A percentile compares a stretch with the other conserved stretches of the same genome.
phyloP scores from a whole-genome alignment of 106 monocot species.

The Dendrobium nobile region DNA sequence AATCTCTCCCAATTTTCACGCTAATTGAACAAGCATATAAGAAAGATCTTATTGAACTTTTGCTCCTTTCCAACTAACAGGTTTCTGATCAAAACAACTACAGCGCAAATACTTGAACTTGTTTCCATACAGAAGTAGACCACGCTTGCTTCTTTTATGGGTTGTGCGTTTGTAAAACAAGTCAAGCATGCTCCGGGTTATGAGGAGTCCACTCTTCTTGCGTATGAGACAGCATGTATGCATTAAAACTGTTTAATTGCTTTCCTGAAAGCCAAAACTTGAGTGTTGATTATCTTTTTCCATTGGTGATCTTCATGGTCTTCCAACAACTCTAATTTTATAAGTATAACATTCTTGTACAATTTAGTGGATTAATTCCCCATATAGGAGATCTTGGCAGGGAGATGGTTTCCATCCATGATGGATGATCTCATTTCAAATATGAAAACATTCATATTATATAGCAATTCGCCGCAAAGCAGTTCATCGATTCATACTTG shows the following conservation, averaged over 20 bases:
- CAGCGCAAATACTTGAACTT: neutral
- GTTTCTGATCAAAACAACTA: neutral
- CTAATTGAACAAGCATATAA: too few species aligned
- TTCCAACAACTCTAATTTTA: neutral
- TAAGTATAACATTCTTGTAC: neutral
- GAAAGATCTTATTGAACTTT: neutral
- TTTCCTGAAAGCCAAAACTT: too few species aligned
- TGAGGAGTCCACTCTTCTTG: slow-evolving; percentile 55
- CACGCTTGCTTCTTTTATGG: slow-evolving; percentile 21
- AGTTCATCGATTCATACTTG: too few species aligned
- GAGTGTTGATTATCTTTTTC: too few species aligned
- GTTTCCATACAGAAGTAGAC: neutral
- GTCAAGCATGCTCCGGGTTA: slow-evolving; percentile 47
- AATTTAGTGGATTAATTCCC: neutral
- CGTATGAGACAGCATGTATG: slow-evolving; percentile 76
- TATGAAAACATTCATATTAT: too few species aligned
- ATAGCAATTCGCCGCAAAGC: too few species aligned
- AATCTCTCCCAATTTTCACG: too few species aligned
- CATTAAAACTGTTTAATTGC: neutral
- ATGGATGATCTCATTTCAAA: neutral
- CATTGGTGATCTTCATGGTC: neutral
- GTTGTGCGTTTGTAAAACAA: slow-evolving; percentile 34
- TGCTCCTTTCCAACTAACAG: neutral
- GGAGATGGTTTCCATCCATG: neutral
- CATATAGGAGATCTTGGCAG: too few species aligned